A percentile compares a stretch with the other conserved stretches of the same genome.
Conservation (phyloP, 148 eudicot genomes). For the Heliamphora exappendiculata region DNA sequence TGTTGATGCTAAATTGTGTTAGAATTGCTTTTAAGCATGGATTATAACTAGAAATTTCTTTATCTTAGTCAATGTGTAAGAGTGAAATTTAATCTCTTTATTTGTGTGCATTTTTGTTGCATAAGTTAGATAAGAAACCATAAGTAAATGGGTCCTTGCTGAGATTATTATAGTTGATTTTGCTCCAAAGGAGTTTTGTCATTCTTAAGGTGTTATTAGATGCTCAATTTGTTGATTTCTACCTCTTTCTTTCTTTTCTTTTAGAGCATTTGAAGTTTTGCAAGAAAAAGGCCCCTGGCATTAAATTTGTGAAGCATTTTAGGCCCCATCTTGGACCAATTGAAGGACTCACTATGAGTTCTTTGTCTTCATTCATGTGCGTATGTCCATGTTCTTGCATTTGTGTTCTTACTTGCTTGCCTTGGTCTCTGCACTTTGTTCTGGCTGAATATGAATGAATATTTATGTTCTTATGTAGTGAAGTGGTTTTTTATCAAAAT, state of each 20-base stretch:
- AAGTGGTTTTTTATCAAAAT: neutral
- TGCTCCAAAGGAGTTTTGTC: neutral
- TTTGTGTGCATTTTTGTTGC: neutral
- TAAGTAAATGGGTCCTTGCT: neutral
- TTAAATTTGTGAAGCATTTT: constrained; percentile 97
- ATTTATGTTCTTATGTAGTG: neutral
- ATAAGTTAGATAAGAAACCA: neutral
- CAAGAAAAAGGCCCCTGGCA: constrained; percentile 86
- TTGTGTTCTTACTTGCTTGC: neutral
- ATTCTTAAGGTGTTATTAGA: neutral
- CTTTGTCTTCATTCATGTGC: neutral
- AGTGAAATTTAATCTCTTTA: neutral
- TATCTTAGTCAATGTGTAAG: too few relatives aligned
- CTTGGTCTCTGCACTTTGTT: neutral
- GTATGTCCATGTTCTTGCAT: constrained; percentile 5
- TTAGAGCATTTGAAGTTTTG: constrained; percentile 93
- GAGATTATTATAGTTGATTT: neutral
- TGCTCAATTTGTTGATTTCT: neutral
- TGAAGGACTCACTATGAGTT: constrained; percentile 92
- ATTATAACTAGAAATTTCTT: too few relatives aligned
- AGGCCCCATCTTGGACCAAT: constrained; percentile 96
- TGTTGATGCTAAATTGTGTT: too few relatives aligned
- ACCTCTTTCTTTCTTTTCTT: constrained; percentile 6
- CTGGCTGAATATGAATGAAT: neutral
- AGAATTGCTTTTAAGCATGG: too few relatives aligned